Base-by-base conservation (phyloP, 345 rosid genomes). In the Microthlaspi erraticum region DNA sequence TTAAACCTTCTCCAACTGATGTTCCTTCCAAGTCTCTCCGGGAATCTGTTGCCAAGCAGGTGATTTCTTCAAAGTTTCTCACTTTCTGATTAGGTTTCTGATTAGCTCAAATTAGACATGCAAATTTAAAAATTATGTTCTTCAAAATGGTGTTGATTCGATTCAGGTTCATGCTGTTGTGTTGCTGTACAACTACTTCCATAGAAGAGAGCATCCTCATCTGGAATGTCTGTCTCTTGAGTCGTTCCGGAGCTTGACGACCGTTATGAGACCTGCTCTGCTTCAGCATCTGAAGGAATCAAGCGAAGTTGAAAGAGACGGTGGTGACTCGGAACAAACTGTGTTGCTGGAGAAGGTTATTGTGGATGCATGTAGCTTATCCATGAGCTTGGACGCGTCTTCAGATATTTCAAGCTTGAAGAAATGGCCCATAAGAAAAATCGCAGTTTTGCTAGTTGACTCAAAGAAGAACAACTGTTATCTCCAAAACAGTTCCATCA, bases 161-260 rank as follows among this genome's bases (percentile, higher is more conserved):
- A 17, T 72, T 58, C 78, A 93, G 98, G 82, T 91, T 56, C 83
- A 81, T 73, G 93, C 88, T 23, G 88, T 86, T 76, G 91, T 86
- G 61, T 59, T 91, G 64, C 67, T 93, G 20, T 91, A 83, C 87
- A 93, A 93, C 62, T 87, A 85, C 46, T 86, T 83, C 78, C 83
- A 86, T 70, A 78, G 90, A 73, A 91, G 63, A 81, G 84, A 75
- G 10, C 80, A 89, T 66, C 81, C 68, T 11, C 80, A 82, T 14
- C 58, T 86, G 3, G 83, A 84, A 55, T 77, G 67, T 71, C 70
- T 87, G 37, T 69, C 74, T 68, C 84, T 87, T 71, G 85, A 82
- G 77, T 54, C 81, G 13, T 91, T 93, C 57, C 81, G 94, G 80
- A 89, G 85, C 80, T 66, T 91, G 73, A 60, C 82, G 65, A 82